These are phyloP conservation scores for Epichloe amarillans DNA, from an alignment of 2,329 filamentous ascomycete species.

Conservation along the genomic window DNA sequence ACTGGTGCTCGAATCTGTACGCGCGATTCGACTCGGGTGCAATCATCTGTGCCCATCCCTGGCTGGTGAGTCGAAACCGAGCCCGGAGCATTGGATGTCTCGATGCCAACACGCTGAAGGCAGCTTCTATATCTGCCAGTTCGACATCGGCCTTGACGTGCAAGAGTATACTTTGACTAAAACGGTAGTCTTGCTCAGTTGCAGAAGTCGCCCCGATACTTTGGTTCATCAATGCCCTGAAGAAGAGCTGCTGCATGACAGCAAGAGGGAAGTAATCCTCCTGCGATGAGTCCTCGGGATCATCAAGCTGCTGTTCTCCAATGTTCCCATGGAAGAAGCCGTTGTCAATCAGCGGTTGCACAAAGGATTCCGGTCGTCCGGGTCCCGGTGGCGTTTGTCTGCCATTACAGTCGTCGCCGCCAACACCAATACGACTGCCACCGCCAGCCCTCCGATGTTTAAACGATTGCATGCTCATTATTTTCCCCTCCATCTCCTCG, in stretches of 20 bases:
- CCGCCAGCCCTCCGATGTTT: slow-evolving; percentile 19
- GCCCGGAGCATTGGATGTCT: slow-evolving; percentile 39
- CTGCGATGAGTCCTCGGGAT: slow-evolving; percentile 12
- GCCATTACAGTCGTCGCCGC: slow-evolving; percentile 14
- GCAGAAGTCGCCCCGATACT: slow-evolving; percentile 17
- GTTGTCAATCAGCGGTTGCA: not conserved
- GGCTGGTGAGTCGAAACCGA: slow-evolving; percentile 25
- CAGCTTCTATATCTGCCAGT: slow-evolving; percentile 31
- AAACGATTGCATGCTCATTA: slow-evolving; percentile 30
- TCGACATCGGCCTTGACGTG: slow-evolving; percentile 27
- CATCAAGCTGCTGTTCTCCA: not conserved
- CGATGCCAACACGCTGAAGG: slow-evolving; percentile 33
- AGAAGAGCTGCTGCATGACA: slow-evolving; percentile 41
- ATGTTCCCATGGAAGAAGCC: not conserved
- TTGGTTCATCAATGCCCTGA: slow-evolving; percentile 31
- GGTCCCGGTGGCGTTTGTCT: not conserved
- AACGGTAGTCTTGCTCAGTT: slow-evolving; percentile 27
- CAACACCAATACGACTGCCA: not conserved
- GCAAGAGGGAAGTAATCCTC: slow-evolving; percentile 32
- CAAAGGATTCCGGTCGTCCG: slow-evolving; percentile 4
- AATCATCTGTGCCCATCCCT: slow-evolving; percentile 34
- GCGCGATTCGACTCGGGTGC: slow-evolving; percentile 26
- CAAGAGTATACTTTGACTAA: slow-evolving; percentile 37
- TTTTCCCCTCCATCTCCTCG: slow-evolving; percentile 30
- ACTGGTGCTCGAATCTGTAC: slow-evolving; percentile 31